Evolutionary conservation across 208 protist species (phyloP), one percentile per base, ranked within the genome.

Genomic region (Blastocrithidia nonstop): DNA sequence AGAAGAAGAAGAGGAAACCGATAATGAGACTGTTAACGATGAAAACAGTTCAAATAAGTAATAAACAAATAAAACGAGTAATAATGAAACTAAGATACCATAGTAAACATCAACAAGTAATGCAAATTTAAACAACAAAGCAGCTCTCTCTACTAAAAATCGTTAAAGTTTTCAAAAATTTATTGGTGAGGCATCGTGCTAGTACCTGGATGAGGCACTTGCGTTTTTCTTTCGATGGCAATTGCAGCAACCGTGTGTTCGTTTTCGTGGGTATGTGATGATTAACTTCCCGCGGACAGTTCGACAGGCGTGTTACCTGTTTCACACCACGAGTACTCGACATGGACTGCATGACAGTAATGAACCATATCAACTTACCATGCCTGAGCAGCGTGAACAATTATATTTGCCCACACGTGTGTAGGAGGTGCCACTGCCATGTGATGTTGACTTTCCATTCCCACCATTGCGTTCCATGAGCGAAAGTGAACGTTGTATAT

Each of bases 261-360:
- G 47, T 11, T 92, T 84, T 35, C 86, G 88, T 20, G 93, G 93
- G 28, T 97, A 86, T 60, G 75, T 97, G 5, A 54, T 97, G 11
- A 66, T 84, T 25, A 52, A 71, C 32, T 94, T 86, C 43, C 93
- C 93, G 0, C 38, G 64, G 33, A 93, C 81, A 0, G 60, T 91
- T 1, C 64, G 65, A 6, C 83, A 96, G 54, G 88, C 88, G 4
- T 48, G 71, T 15, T 42, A 94, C 7, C 55, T 93, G 27, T 95
- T 92, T 48, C 50, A 66, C 11, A 63, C 72, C 1, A 65, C 63
- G 21, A 25, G 50, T 62, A 32, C 50, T 2, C 11, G 48, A n/a
- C 11, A 35, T 35, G 29, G 19, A 22, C 46, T 16, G 17, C 22
- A 3, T 1, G 51, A 22, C 44, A 31, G 35, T 22, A 16, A 39